Evolutionary conservation across 805 yeast species (phyloP), one percentile per base, ranked within the genome.

Genomic region (Scheffersomyces lignosus): DNA sequence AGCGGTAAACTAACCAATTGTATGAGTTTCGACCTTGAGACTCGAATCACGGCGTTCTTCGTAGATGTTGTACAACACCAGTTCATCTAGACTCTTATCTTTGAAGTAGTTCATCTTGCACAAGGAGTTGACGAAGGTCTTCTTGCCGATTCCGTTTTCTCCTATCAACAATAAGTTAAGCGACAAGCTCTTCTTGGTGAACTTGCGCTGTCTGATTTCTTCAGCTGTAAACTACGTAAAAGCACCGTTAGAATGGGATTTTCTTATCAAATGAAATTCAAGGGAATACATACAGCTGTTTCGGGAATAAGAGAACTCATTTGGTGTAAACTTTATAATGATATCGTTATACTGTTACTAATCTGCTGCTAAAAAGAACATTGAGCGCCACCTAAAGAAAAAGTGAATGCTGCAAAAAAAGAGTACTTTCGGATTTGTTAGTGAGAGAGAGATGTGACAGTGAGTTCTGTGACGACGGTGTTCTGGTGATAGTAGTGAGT

Each of bases 81-180:
- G n/a, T 3, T 36, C 38, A 10, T 28, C 30, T 5, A 31, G 25
- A n/a, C n/a, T 20, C 24, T 20, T 10, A 7, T 20, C 24, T 20
- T 7, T 34, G 25, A 37, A 45, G 25, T 17, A 38, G 2, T 33
- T 33, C 18, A 18, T 29, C n/a, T 38, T 37, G 29, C 47, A 85
- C 44, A 90, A 70, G 6, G 95, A 81, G 68, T 90, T 87, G 49
- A 88, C 66, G 45, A 89, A 87, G 1, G 91, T 79, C 3, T 87
- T 78, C 56, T 87, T 87, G 1, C 89, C 87, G 31, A 59, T 53
- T 13, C 72, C 71, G 40, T 63, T 65, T 27, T 65, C 68, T 8
- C 73, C 73, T 16, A 65, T 55, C 27, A 67, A 43, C 9, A 62
- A 41, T 12, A 62, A 8, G 38, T 57, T 62, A 25, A 62, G 48